Evolutionary conservation across 2,329 filamentous ascomycete genomes (phyloP).

Genomic region (Cyphellophora attinorum): DNA sequence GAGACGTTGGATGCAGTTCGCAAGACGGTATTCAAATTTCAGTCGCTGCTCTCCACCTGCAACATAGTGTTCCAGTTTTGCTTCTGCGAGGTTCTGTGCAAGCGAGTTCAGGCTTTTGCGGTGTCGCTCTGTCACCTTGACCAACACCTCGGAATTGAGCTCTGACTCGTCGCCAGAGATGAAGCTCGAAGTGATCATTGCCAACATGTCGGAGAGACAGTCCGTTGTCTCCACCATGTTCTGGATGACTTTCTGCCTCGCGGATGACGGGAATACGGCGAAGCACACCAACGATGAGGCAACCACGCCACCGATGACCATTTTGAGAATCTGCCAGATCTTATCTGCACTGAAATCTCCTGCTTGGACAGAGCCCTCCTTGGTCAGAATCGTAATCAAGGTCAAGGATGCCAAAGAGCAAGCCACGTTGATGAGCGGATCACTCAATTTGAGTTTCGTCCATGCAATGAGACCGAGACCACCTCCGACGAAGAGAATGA

Average conservation of each 20-base stretch:
- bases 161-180: constrained; percentile 74
- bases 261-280: constrained; percentile 67
- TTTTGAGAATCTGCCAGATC: constrained; percentile 71
- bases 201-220: constrained; percentile 70
- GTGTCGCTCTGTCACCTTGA: constrained; percentile 53
- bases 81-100: constrained; percentile 69
- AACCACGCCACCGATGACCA: constrained; percentile 68
- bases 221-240: constrained; percentile 66
- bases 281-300: constrained; percentile 67
- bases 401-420: constrained; percentile 80
- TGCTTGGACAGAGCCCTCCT: constrained; percentile 77
- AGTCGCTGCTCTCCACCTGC: constrained; percentile 72
- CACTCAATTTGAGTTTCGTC: constrained; percentile 71
- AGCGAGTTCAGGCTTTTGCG: constrained; percentile 59
- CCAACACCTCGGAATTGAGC: constrained; percentile 57
- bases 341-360: constrained; percentile 74
- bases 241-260: constrained; percentile 61
- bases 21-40: constrained; percentile 65
- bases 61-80: constrained; percentile 81
- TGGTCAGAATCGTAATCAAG: constrained; percentile 81
- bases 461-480: constrained; percentile 81
- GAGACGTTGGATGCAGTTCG: constrained; percentile 74
- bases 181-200: constrained; percentile 73
- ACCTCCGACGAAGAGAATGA: constrained; percentile 75
- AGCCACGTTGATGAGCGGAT: constrained; percentile 72